phyloP scores from a whole-genome alignment of 73 alveolate genomes.

The Paramecium primaurelia region DNA sequence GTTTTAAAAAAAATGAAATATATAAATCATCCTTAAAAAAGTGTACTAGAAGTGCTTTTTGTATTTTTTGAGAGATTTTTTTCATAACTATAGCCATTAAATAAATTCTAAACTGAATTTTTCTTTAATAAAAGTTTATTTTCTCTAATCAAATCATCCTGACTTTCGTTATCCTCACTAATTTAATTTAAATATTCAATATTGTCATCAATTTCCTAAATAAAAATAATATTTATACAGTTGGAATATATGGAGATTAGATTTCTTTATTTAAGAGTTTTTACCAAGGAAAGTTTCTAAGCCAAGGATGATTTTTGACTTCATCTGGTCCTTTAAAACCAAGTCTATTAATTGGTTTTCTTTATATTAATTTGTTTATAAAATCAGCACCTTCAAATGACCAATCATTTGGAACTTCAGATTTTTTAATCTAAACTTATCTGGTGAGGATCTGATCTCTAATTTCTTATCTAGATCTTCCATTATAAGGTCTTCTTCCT shows the following conservation, averaged over 20 bases:
- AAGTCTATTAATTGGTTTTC: conserved; percentile 83
- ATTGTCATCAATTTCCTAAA: conserved; percentile 4
- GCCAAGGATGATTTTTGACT: conserved; percentile 88
- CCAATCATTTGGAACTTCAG: conserved; percentile 95
- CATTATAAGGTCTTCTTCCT: conserved; percentile 89
- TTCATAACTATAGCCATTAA: not conserved
- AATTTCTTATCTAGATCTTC: conserved; percentile 79
- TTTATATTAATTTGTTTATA: conserved; percentile 80
- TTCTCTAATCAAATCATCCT: conserved; percentile 56
- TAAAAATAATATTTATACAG: not conserved
- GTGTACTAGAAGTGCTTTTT: conserved; percentile 27
- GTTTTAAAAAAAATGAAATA: not conserved
- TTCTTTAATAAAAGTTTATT: conserved; percentile 58
- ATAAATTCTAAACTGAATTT: conserved; percentile 62
- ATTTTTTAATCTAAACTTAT: conserved; percentile 73
- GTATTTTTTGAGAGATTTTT: conserved; percentile 1
- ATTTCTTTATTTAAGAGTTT: conserved; percentile 79
- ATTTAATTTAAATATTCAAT: not conserved
- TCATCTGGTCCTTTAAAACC: conserved; percentile 86
- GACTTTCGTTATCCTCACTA: conserved; percentile 50
- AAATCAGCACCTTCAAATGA: conserved; percentile 92
- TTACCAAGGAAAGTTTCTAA: conserved; percentile 82
- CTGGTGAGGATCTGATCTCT: conserved; percentile 68
- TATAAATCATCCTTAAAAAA: not conserved
- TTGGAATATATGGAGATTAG: conserved; percentile 83